These are phyloP conservation scores for Caryopteris hybrid DNA, from an alignment of 305 asterid species.

Conservation along the genomic window DNA sequence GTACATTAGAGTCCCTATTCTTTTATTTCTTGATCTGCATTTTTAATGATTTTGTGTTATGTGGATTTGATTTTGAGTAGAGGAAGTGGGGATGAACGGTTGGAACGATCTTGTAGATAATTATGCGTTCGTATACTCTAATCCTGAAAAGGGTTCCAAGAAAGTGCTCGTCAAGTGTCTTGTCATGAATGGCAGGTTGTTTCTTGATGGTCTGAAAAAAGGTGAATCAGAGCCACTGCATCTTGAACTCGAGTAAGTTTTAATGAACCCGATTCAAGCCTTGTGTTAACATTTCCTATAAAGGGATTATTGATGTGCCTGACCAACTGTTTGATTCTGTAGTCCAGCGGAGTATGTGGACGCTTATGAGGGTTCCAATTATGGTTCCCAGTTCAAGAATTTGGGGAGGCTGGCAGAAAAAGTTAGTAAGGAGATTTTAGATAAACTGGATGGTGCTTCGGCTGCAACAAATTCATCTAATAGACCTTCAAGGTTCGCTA, in stretches of 20 bases:
- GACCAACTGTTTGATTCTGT: neutral
- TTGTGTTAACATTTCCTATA: neutral
- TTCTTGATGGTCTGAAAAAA: slow-evolving; percentile 60
- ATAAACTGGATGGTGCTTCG: slow-evolving; percentile 35
- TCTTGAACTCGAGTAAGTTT: slow-evolving; percentile 56
- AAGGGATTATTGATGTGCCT: neutral
- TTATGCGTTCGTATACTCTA: slow-evolving; percentile 69
- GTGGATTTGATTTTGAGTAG: slow-evolving; percentile 26
- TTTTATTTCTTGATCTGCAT: neutral
- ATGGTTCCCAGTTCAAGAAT: slow-evolving; percentile 60
- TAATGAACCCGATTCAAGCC: neutral
- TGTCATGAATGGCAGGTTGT: slow-evolving; percentile 55
- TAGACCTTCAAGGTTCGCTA: slow-evolving; percentile 42
- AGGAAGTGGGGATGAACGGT: slow-evolving; percentile 54
- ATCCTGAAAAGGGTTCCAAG: slow-evolving; percentile 49
- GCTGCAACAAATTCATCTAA: slow-evolving; percentile 30
- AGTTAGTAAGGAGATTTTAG: slow-evolving; percentile 40
- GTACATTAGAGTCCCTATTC: too few relatives aligned
- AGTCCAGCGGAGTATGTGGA: slow-evolving; percentile 54
- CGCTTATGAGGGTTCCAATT: slow-evolving; percentile 43
- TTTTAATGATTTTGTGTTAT: neutral
- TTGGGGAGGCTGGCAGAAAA: slow-evolving; percentile 59
- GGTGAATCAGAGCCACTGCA: slow-evolving; percentile 58
- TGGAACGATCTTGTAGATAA: slow-evolving; percentile 64
- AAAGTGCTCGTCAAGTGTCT: slow-evolving; percentile 75